A percentile compares a stretch with the other conserved stretches of the same genome.
Conservation (phyloP, 2,329 filamentous ascomycete genomes). For the Hyphodiscus sp. region DNA sequence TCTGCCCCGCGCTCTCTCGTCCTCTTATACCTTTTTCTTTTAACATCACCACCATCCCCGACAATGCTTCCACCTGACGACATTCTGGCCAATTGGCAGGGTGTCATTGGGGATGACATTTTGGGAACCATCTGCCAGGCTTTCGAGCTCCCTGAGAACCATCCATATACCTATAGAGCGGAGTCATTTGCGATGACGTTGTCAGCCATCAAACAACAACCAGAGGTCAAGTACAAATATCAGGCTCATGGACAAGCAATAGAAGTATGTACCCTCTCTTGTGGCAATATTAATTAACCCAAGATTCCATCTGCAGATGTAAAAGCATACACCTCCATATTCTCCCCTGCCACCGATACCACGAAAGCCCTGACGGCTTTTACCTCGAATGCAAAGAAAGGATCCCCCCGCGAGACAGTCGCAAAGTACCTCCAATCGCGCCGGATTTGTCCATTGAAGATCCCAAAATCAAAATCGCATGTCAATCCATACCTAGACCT, state of each 20-base stretch:
- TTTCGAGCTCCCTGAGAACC: conserved; percentile 16
- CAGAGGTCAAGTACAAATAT: conserved; percentile 20
- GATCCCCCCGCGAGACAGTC: conserved; percentile 50
- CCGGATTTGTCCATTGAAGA: conserved; percentile 41
- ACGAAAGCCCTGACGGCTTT: conserved; percentile 57
- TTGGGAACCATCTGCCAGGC: conserved; percentile 15
- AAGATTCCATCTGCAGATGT: conserved; percentile 42
- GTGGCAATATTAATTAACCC: conserved; percentile 12
- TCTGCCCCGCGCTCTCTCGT: no score
- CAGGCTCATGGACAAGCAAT: conserved; percentile 18
- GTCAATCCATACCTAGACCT: conserved; percentile 63
- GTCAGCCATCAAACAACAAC: conserved; percentile 13
- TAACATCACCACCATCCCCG: no score
- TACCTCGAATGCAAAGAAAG: conserved; percentile 58
- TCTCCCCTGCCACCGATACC: conserved; percentile 53
- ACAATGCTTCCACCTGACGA: conserved; percentile 11
- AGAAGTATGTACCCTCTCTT: conserved; percentile 2
- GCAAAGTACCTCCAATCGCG: conserved; percentile 49
- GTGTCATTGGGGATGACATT: conserved; percentile 17
- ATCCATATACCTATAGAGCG: conserved; percentile 22
- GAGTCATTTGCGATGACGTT: conserved; percentile 24
- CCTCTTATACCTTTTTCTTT: no score
- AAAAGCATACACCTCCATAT: conserved; percentile 60
- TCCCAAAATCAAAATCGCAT: conserved; percentile 41
- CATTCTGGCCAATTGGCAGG: conserved; percentile 20